Evolutionary conservation across 1,284 basidiomycete genomes (phyloP), one percentile per base, ranked within the genome.

Genomic region (Leucoagaricus sp.): DNA sequence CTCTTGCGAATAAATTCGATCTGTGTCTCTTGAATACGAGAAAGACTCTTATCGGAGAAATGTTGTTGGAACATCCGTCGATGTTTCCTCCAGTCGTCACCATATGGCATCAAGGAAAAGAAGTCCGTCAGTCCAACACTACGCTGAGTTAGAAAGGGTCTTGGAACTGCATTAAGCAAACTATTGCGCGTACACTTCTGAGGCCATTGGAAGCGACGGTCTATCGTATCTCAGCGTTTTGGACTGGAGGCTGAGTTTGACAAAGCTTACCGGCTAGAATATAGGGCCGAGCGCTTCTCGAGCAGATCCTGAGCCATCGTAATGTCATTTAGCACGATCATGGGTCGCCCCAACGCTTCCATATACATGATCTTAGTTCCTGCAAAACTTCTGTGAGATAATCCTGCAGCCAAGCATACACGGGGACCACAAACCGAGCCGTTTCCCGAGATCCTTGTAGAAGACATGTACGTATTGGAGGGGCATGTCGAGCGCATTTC

Each of bases 21-120:
- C n/a, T 54, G 34, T 19, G 26, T 45, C 19, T 51, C 46, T 48
- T 55, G 31, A 12, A 58, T 54, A n/a, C n/a, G 36, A 15, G 21
- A n/a, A 21, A 60, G 7, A 23, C 36, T 42, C 13, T 38, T 48
- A 4, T 28, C 44, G 23, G 61, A 51, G 42, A 63, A 61, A 26
- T 62, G 49, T n/a, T 60, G 41, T 26, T 62, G 61, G 44, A 66
- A 62, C n/a, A 56, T 10, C 12, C 58, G 57, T 7, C 64, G 57
- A 19, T 63, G 60, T n/a, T 50, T 42, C 21, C 63, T 46, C 63
- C 63, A 64, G 7, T 23, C 17, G 3, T 55, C 29, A 1, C 59
- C 62, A 29, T 66, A 64, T 6, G 48, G 59, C 50, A 61, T 53
- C 17, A 64, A 23, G n/a, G 46, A 23, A 12, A 61, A 54, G 5